phyloP scores from a whole-genome alignment of 345 rosid species.

The Orychophragmus violaceus region DNA sequence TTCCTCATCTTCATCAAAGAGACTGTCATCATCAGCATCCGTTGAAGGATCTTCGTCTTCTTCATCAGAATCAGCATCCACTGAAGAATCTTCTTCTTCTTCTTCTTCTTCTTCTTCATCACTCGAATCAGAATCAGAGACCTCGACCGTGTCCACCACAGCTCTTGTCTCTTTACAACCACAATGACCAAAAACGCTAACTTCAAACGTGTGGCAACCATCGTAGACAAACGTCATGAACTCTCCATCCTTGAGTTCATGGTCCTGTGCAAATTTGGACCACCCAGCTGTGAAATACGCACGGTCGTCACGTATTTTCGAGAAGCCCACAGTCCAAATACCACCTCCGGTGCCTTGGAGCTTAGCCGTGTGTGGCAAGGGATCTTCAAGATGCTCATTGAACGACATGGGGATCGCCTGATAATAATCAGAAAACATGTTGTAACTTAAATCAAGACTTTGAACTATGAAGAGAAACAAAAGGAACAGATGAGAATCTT shows the following conservation, averaged over 20 bases:
- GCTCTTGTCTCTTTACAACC: constrained; percentile 22
- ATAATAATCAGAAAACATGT: neutral
- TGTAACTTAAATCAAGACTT: neutral
- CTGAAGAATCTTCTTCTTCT: neutral
- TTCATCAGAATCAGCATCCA: neutral
- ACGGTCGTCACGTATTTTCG: neutral
- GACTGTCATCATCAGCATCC: neutral
- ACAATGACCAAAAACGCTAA: neutral
- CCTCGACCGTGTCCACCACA: neutral
- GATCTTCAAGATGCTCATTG: neutral
- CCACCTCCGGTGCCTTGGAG: constrained; percentile 17
- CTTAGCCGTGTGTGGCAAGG: neutral
- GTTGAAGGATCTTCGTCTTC: neutral
- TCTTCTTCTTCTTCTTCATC: too few relatives aligned
- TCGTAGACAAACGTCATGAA: constrained; percentile 20
- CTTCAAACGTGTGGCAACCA: constrained; percentile 16
- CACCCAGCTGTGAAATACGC: constrained; percentile 16
- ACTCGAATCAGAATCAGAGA: neutral
- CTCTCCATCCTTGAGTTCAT: constrained; percentile 21
- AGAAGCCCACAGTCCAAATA: constrained; percentile 4
- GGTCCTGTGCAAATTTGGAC: constrained; percentile 17
- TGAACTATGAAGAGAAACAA: neutral
- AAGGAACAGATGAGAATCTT: neutral
- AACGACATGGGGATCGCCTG: constrained; percentile 10
- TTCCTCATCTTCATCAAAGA: neutral